Conservation (phyloP, 306 rosid species). For the Malus orientalis region DNA sequence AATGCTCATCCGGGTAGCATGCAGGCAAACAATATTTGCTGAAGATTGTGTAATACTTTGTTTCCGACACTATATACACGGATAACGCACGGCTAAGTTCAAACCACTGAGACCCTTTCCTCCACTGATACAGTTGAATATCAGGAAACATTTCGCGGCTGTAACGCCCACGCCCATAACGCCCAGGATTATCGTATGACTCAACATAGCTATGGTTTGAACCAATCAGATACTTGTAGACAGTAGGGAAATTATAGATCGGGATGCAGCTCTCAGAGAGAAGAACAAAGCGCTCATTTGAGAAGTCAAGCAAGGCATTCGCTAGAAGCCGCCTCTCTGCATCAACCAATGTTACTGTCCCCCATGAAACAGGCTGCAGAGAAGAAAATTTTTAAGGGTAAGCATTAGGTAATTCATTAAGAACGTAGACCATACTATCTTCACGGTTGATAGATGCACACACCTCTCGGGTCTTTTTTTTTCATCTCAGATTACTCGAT, state of each 20-base stretch:
- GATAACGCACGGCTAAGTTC: conserved; percentile 60
- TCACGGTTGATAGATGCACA: not conserved
- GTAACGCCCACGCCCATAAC: conserved; percentile 87
- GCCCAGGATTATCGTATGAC: conserved; percentile 78
- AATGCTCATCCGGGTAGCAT: conserved; percentile 93
- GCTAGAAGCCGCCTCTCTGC: conserved; percentile 94
- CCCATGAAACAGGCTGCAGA: conserved; percentile 79
- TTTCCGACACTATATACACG: conserved; percentile 47
- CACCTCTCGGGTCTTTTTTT: not conserved
- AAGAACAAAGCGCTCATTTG: conserved; percentile 84
- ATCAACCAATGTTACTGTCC: conserved; percentile 59
- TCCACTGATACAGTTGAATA: conserved; percentile 69
- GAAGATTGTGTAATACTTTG: conserved; percentile 50
- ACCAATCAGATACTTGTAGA: conserved; percentile 58
- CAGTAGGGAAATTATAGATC: conserved; percentile 64
- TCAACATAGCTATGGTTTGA: conserved; percentile 69
- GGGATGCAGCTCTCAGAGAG: conserved; percentile 98
- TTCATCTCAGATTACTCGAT: too few species aligned
- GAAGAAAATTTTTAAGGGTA: not conserved
- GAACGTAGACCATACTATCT: not conserved
- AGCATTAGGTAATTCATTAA: not conserved
- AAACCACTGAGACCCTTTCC: conserved; percentile 93
- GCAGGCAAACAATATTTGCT: conserved; percentile 79
- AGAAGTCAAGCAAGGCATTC: conserved; percentile 77
- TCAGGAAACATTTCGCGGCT: conserved; percentile 78